A percentile compares a stretch with the other conserved stretches of the same genome.
phyloP scores from a whole-genome alignment of 2,329 filamentous ascomycete species.

The Paraconiothyrium brasiliense region DNA sequence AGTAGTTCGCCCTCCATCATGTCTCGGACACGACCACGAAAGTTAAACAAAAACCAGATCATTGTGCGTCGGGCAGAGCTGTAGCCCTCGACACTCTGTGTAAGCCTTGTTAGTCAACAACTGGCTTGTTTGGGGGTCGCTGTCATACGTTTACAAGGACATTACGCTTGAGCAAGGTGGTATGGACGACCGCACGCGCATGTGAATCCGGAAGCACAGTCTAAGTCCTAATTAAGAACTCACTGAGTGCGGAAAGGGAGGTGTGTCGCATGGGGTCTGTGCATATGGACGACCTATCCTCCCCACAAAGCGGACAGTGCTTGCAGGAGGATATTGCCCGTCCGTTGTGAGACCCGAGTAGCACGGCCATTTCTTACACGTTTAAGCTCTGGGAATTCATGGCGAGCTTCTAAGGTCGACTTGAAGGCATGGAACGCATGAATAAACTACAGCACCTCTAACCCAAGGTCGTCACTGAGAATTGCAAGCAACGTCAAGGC shows the following conservation, averaged over 20 bases:
- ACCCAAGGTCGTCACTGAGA: neutral
- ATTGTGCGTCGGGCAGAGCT: slow-evolving; percentile 8
- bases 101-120: slow-evolving; percentile 2
- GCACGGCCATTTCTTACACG: slow-evolving; percentile 5
- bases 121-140: neutral
- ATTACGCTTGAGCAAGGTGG: neutral
- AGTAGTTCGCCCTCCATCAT: neutral
- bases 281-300: slow-evolving; percentile 1
- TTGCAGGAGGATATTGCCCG: neutral
- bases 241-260: neutral
- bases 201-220: slow-evolving; percentile 9
- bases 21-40: slow-evolving; percentile 11
- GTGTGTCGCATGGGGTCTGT: slow-evolving; percentile 1
- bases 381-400: too few species aligned
- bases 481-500: neutral
- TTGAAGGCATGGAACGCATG: neutral
- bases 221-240: slow-evolving; percentile 9
- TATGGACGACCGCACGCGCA: slow-evolving; percentile 1
- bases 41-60: neutral
- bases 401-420: neutral
- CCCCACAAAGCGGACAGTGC: slow-evolving; percentile 2
- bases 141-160: neutral
- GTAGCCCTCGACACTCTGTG: slow-evolving; percentile 4
- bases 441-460: neutral
- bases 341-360: slow-evolving; percentile 6